Evolutionary conservation across 2,329 filamentous ascomycete species (phyloP), one percentile per base, ranked within the genome.

Genomic region (Claviceps paspali): DNA sequence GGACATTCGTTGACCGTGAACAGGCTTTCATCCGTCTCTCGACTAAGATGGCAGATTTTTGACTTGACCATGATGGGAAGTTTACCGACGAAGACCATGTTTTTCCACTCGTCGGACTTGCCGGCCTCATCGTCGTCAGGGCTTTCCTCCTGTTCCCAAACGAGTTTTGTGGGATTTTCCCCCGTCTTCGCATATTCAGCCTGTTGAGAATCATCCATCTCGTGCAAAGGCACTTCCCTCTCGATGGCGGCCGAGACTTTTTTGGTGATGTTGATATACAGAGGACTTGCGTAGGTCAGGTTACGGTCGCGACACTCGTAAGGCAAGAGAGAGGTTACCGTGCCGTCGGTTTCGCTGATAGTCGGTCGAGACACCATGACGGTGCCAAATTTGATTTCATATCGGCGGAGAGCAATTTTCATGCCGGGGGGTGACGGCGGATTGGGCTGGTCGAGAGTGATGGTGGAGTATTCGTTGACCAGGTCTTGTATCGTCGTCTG

Each of bases 41-140:
- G 79, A 48, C 82, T 82, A 47, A 98, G 62, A 46, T 92, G 84
- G 60, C 91, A 98, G 49, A 93, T 91, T 59, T 88, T 84, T 22
- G 87, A 95, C 64, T 95, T 94, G 50, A 98, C 71, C 91, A 98
- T 98, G 54, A 96, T 86, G 3, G 91, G 91, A 50, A 98, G 72
- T 57, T 93, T 93, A 48, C 91, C 91, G 44, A 96, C 85, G 57
- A 92, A 96, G 27, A 95, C 80, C 50, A 78, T 76, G 47, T 82
- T 73, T 43, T 73, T 70, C 51, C 77, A 71, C 15, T 70, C 67
- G 40, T 70, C 67, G 10, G 57, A 60, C 43, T 69, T 65, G 36
- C 68, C 64, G 10, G 63, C 58, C 17, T 73, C 69, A 15, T 67
- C 65, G 12, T 66, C 57, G 22, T 69, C 64, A 12, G 61, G 58